phyloP scores from a whole-genome alignment of 805 yeast genomes.

The Debaryomyces tyrocola region DNA sequence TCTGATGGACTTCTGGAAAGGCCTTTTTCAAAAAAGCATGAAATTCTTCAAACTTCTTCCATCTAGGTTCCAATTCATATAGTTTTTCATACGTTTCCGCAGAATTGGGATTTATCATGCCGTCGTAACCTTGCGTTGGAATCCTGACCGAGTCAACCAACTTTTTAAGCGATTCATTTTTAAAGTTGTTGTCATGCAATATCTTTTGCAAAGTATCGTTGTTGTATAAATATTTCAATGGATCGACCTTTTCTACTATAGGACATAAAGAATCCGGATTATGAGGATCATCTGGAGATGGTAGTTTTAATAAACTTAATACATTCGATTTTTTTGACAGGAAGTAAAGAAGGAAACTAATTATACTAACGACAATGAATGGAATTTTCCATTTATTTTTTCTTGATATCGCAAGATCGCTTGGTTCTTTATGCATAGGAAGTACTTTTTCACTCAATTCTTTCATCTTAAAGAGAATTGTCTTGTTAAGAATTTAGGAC shows the following conservation, averaged over 20 bases:
- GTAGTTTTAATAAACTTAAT: too few species aligned
- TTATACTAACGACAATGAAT: too few species aligned
- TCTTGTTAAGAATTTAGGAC: too few species aligned
- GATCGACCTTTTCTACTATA: conserved; percentile 31
- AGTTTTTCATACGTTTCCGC: conserved; percentile 25
- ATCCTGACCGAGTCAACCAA: conserved; percentile 26
- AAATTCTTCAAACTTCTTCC: conserved; percentile 24
- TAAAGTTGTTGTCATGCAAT: conserved; percentile 25
- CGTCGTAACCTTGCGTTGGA: conserved; percentile 35
- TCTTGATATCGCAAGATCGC: too few species aligned
- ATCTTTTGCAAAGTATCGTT: conserved; percentile 21
- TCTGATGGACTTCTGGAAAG: conserved; percentile 33
- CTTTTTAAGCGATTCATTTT: conserved; percentile 19
- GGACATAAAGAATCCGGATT: conserved; percentile 38
- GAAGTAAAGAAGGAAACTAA: not conserved
- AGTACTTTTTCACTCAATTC: not conserved
- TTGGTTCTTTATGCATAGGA: not conserved
- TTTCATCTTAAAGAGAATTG: conserved; percentile 4
- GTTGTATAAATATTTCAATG: conserved; percentile 19
- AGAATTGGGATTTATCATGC: conserved; percentile 26
- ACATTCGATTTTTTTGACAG: too few species aligned
- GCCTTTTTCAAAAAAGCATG: conserved; percentile 30
- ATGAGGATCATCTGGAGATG: conserved; percentile 1
- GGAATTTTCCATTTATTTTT: too few species aligned
- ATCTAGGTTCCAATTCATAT: conserved; percentile 24